These are phyloP conservation scores for Capsicum rhomboideum DNA, from an alignment of 257 asterid genomes.

Conservation along the genomic window DNA sequence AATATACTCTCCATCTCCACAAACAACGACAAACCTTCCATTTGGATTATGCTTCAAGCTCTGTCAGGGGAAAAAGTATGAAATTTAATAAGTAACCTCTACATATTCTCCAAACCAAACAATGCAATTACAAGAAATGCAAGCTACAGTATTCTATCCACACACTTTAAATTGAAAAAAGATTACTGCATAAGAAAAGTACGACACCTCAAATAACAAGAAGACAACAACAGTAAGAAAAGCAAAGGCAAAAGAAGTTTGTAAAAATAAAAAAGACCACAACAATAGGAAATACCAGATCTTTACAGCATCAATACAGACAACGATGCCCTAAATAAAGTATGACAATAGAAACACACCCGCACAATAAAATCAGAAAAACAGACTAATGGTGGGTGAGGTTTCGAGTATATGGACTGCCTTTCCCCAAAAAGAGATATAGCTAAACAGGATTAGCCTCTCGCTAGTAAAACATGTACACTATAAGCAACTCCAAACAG, in stretches of 20 bases:
- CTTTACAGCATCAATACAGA: background rate
- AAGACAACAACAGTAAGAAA: background rate
- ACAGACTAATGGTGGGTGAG: background rate
- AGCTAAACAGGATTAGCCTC: background rate
- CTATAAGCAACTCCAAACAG: background rate
- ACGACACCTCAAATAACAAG: background rate
- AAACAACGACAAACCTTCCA: constrained; percentile 97
- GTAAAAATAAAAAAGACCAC: background rate
- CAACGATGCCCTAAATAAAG: background rate
- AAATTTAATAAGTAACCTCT: background rate
- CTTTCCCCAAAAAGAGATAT: background rate
- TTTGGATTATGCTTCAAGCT: constrained; percentile 96
- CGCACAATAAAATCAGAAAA: background rate
- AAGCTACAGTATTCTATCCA: background rate
- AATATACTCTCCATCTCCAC: constrained; percentile 97
- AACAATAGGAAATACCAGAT: background rate
- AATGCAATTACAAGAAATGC: background rate
- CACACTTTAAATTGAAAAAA: background rate
- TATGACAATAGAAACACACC: background rate
- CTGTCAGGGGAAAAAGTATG: constrained; percentile 26
- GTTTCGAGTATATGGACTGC: background rate
- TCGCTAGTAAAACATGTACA: background rate
- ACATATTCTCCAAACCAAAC: background rate
- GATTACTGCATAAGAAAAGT: background rate
- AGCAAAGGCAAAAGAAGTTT: background rate